Percentiles rank a stretch among this genome's conserved stretches.
Conservation (phyloP, 2,329 filamentous ascomycete species). For the Fusarium foetens region DNA sequence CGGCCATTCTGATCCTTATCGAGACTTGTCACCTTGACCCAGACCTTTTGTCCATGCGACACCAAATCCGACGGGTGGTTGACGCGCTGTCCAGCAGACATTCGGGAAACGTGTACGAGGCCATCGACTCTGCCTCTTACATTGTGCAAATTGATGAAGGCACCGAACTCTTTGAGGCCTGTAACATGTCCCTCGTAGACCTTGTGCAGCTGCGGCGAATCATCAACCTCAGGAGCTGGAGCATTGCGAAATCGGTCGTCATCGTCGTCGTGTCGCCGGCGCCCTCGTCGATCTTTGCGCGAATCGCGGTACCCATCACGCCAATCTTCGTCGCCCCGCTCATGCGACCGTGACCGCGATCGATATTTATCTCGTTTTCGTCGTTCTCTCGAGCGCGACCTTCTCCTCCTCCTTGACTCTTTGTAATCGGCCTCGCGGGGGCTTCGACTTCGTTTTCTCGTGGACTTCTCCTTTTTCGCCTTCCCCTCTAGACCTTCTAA, state of each 20-base stretch:
- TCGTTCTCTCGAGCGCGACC: conserved; percentile 57
- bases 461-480: conserved; percentile 59
- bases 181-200: conserved; percentile 91
- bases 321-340: conserved; percentile 59
- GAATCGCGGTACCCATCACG: conserved; percentile 48
- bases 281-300: conserved; percentile 50
- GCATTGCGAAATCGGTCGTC: conserved; percentile 70
- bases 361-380: conserved; percentile 49
- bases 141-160: conserved; percentile 90
- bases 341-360: conserved; percentile 53
- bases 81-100: conserved; percentile 85
- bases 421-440: conserved; percentile 58
- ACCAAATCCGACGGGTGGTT: conserved; percentile 93
- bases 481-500: conserved; percentile 86
- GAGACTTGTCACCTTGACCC: conserved; percentile 91
- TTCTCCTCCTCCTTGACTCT: conserved; percentile 55
- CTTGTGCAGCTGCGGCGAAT: conserved; percentile 83
- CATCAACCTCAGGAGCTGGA: conserved; percentile 80
- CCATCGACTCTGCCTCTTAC: conserved; percentile 91
- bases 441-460: conserved; percentile 69
- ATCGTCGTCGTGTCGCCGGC: conserved; percentile 56
- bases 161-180: conserved; percentile 94
- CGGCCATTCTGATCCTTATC: conserved; percentile 62
- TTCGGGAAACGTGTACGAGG: conserved; percentile 90
- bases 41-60: conserved; percentile 81